Base-by-base conservation (phyloP, 2,329 filamentous ascomycete species). In the Geosmithia putterillii region DNA sequence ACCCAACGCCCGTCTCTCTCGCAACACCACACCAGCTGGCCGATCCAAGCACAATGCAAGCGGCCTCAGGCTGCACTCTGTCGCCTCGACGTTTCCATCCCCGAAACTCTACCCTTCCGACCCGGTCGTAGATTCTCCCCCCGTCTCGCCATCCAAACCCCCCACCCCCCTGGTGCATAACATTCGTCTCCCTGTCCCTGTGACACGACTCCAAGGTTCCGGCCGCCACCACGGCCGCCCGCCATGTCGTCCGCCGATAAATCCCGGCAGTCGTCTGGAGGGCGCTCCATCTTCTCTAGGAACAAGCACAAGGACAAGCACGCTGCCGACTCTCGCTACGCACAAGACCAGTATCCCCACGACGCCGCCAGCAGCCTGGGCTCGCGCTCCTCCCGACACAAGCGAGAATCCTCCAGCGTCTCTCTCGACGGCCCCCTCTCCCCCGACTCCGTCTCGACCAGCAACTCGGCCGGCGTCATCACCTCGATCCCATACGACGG, bases 401-500 rank as follows among this genome's bases (percentile, higher is more conserved):
- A 80, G 54, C 76, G 83, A 59, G 82, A 78, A 47, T 82, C 83
- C 6, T 88, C 83, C 34, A 66, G 78, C 51, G 70, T 81, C 51
- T 90, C 84, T 14, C 63, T 86, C 54, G 86, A 90, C 54, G 69
- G 76, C 47, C 75, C 79, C 41, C 66, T 71, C 49, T 76, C 79
- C 40, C 71, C 79, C 53, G 81, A 82, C 41, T 65, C 72, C 47
- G 80, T 38, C 17, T 28, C 77, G 46, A 65, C 89, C 47, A 83
- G 83, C 56, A 80, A 81, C 67, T 81, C 79, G 57, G 82, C 87
- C 28, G 88, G 87, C 46, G 78, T 90, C 46, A 86, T 95, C 56
- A 87, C 87, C 28, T 83, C 86, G 22, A 89, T 95, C 50, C 86
- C 89, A 25, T 94, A 94, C 67, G 86, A 94, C 52, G 79, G 69